phyloP scores from a whole-genome alignment of 2,329 filamentous ascomycete species.

The Emmonsiellopsis sp. region DNA sequence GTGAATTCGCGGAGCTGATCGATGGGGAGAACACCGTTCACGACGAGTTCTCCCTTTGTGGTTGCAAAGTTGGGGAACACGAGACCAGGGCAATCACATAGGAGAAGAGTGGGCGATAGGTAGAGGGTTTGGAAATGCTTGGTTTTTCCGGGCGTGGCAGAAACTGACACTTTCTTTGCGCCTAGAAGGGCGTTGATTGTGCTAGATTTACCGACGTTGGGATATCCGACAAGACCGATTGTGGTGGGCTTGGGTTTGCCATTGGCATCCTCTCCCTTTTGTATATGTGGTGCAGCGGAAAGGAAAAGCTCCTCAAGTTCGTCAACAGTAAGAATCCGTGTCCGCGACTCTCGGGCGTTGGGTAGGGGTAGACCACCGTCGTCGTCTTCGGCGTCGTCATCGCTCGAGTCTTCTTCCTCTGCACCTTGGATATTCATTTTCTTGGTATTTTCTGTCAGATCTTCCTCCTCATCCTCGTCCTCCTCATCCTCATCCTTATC shows the following conservation, averaged over 20 bases:
- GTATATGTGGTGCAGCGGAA: constrained; percentile 54
- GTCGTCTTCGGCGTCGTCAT: constrained; percentile 13
- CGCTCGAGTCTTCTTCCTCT: constrained; percentile 24
- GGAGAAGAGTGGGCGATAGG: constrained; percentile 75
- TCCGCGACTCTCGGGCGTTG: constrained; percentile 40
- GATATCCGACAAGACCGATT: constrained; percentile 92
- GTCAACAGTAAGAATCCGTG: constrained; percentile 80
- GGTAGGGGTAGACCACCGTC: constrained; percentile 20
- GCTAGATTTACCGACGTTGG: constrained; percentile 97
- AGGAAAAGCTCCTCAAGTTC: constrained; percentile 87
- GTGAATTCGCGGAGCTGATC: constrained; percentile 92
- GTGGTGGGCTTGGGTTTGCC: constrained; percentile 53
- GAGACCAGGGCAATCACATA: constrained; percentile 97
- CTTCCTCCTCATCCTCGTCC: constrained; percentile 38
- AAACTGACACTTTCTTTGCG: constrained; percentile 96
- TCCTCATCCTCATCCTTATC: constrained; percentile 29
- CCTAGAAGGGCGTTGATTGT: constrained; percentile 99
- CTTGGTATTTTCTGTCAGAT: constrained; percentile 33
- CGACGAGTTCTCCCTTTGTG: constrained; percentile 58
- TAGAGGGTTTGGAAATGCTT: constrained; percentile 99
- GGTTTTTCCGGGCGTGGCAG: constrained; percentile 92
- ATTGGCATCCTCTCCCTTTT: constrained; percentile 28
- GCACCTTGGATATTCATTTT: constrained; percentile 39
- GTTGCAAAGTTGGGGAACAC: constrained; percentile 52
- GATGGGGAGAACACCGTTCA: constrained; percentile 89